Base-by-base conservation (phyloP, 2,329 filamentous ascomycete genomes). In the Xylariaceae sp. region DNA sequence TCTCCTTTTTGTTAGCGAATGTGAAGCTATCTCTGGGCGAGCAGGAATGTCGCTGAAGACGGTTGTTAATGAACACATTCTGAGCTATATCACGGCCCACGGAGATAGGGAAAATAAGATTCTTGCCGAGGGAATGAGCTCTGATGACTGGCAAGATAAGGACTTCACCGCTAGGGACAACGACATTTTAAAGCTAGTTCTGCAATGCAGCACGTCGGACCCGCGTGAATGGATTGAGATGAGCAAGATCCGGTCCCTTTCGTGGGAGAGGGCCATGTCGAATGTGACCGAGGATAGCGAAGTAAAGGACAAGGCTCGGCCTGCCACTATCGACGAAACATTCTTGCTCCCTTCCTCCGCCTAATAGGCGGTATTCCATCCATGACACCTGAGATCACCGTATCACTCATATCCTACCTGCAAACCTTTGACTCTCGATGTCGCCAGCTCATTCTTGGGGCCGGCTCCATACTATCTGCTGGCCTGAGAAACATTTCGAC, bases 401-500 rank as follows among this genome's bases (percentile, higher is more conserved):
- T 82, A 1, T 87, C 86, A 0, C 81, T 97, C 13, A 79, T 96
- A 32, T 88, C 94, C 16, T 96, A 95, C 67, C 80, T 97, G 15
- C 89, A 94, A 60, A 80, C 95, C 3, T 97, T 97, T 80, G 96
- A 97, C 72, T 96, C 92, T 2, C 88, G 93, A 18, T 92, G 92
- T 50, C 95, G 89, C 16, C 94, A 99, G 69, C 82, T 97, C 50
- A 96, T 97, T 59, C 85, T 97, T 6, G 94, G 93, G 1, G 93
- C 94, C 1, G 94, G 94, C 5, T 93, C 94, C 4, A 97, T 91
- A 5, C 82, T 86, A 24, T 92, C 88, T 29, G 93, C 92, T 1
- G 92, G 92, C 0, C 78, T 97, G 24, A 96, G 91, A 70, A 96
- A 96, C 67, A 99, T 99, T 69, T 96, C 90, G 0, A 96, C 94